Base-by-base conservation (phyloP, 2,329 filamentous ascomycete species). In the Apiospora rasikravindrae region DNA sequence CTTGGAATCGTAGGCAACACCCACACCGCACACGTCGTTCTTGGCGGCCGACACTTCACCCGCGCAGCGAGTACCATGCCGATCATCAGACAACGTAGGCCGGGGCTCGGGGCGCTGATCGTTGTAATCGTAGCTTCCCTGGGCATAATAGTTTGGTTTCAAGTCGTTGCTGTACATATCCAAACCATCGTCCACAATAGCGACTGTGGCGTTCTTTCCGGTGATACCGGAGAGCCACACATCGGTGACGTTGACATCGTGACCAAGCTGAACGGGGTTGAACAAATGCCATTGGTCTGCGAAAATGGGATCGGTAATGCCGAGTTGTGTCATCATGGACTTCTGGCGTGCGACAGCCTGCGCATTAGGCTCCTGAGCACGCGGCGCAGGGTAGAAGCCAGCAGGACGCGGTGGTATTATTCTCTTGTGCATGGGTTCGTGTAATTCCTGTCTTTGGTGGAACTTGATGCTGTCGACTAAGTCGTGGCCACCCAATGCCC, bases 121-220 rank as follows among this genome's bases (percentile, higher is more conserved):
- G 82, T 99, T 99, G 86, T 97, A 99, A 83, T 99, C 96, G 83
- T 93, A 98, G 3, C 96, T 98, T 37, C 96, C 96, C 72, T 91
- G 90, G 1, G 94, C 93, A 80, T 96, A 98, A 84, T 98, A 99
- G 81, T 99, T 99, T 77, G 91, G 92, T 81, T 93, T 95, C 66
- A 99, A 85, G 80, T 99, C 96, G 37, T 94, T 88, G 84, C 95
- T 98, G 84, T 97, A 90, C 92, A 99, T 96, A 79, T 99, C 96
- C 75, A 99, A 83, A 0, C 96, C 96, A 82, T 99, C 96, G 78
- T 99, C 96, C 4, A 99, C 94, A 76, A 99, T 96, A 71, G 96
- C 96, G 2, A 97, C 94, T 0, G 94, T 98, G 24, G 93, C 89
- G 73, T 96, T 96, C 77, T 94, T 90, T 70, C 96, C 96, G 0